These are phyloP conservation scores for Flaveria linearis DNA, from an alignment of 129 eudicot species.

Conservation along the genomic window DNA sequence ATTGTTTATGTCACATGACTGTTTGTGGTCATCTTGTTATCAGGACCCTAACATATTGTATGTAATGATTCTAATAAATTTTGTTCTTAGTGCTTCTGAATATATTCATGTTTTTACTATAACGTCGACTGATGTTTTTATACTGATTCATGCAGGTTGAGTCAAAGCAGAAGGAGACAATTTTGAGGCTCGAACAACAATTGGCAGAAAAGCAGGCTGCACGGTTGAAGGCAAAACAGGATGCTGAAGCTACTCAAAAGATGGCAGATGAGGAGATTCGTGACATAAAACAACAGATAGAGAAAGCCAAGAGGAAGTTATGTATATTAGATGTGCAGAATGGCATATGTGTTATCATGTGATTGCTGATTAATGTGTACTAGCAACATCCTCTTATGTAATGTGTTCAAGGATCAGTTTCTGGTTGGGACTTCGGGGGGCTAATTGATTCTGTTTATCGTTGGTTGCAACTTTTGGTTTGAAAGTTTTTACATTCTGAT, in stretches of 20 bases:
- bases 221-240: slow-evolving; percentile 49
- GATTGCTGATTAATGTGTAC: neutral
- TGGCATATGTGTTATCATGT: neutral
- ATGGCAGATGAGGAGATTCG: slow-evolving; percentile 19
- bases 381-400: neutral
- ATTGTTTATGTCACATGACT: no score
- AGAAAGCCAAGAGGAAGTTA: neutral
- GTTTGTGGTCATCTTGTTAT: no score
- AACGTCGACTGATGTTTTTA: neutral
- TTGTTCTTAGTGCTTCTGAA: no score
- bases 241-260: slow-evolving; percentile 43
- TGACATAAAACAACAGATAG: neutral
- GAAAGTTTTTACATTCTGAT: no score
- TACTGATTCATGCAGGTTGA: slow-evolving; percentile 49
- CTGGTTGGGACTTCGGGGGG: neutral
- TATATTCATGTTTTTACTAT: neutral
- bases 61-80: no score
- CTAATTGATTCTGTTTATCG: no score
- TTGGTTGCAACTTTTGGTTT: neutral
- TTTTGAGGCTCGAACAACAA: slow-evolving; percentile 49
- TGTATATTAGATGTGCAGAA: neutral
- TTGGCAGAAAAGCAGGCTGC: slow-evolving; percentile 64
- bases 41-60: no score
- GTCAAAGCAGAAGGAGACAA: slow-evolving; percentile 52
- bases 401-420: neutral